phyloP scores from a whole-genome alignment of 441 rosid species.

The Mallotus japonicus region DNA sequence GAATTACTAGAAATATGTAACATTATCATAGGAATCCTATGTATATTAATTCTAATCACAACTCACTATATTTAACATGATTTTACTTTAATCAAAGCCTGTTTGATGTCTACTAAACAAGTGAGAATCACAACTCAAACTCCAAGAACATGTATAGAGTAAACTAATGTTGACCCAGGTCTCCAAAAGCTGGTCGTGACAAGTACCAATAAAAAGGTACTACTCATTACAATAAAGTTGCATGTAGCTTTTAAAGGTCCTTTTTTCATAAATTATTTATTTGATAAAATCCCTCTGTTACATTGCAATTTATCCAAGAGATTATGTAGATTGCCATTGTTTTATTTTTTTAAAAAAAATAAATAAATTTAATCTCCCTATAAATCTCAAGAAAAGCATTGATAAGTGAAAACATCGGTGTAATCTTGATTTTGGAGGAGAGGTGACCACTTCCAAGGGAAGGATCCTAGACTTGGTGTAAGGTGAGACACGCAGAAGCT shows the following conservation, averaged over 20 bases:
- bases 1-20: neutral
- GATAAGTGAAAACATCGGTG: slow-evolving; percentile 25
- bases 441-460: too few species aligned
- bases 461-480: neutral
- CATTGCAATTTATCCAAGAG: neutral
- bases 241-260: neutral
- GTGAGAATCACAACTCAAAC: slow-evolving; percentile 20
- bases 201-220: slow-evolving; percentile 47
- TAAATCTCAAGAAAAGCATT: neutral
- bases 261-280: neutral
- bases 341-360: too few species aligned
- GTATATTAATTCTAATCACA: too few species aligned
- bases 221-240: slow-evolving; percentile 31
- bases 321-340: too few species aligned
- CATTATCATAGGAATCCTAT: too few species aligned
- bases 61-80: too few species aligned
- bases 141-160: slow-evolving; percentile 22
- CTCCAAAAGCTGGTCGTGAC: slow-evolving; percentile 48
- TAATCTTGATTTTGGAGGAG: too few species aligned
- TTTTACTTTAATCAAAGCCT: neutral
- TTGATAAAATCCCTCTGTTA: neutral
- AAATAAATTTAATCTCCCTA: too few species aligned
- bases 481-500: neutral
- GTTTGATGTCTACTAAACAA: slow-evolving; percentile 13
- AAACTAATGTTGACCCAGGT: slow-evolving; percentile 25